Base-by-base conservation (phyloP, 306 rosid genomes). In the Cicer chorassanicum region DNA sequence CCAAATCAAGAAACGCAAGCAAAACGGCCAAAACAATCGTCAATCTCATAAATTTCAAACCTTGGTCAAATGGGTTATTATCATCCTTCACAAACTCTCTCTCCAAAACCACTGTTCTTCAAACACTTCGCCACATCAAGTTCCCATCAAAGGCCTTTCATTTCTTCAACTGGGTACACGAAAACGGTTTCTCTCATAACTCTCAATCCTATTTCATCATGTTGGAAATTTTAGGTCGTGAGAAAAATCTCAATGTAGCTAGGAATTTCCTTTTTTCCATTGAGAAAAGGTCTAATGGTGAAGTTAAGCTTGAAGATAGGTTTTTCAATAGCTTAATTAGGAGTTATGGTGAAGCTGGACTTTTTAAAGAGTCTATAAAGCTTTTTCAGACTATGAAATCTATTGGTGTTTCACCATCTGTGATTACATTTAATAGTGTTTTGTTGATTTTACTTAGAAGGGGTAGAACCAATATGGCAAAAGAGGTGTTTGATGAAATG, bases 311-410 rank as follows among this genome's bases (percentile, higher is more conserved):
- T 4, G 84, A 84, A 24, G 96, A 88, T 38, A 77, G 79, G 15
- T 90, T 90, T 81, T 90, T 92, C 70, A 89, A 92, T 78, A 84
- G 87, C 87, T 88, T 92, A 48, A 89, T 92, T 46, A 80, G 94
- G 72, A 88, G 84, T 70, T 90, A 87, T 14, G 92, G 90, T 12
- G 75, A 78, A 57, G 96, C 92, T 2, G 94, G 96, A 48, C 68
- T 92, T 64, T 92, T 92, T 60, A 88, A 89, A 66, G 96, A 92
- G 82, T 86, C 95, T 39, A 34, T 87, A 15, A 90, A 89, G 84
- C 77, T 90, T 13, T 92, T 90, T 62, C 63, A 76, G 18, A 84
- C 75, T 0, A 89, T 90, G 98, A 92, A 92, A 53, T 72, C 82
- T 1, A 67, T 60, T 51, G 91, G 90, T 24, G 83, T 92, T 71